phyloP scores from a whole-genome alignment of 108 stramenopile genomes.

The Nitzschia inconspicua region DNA sequence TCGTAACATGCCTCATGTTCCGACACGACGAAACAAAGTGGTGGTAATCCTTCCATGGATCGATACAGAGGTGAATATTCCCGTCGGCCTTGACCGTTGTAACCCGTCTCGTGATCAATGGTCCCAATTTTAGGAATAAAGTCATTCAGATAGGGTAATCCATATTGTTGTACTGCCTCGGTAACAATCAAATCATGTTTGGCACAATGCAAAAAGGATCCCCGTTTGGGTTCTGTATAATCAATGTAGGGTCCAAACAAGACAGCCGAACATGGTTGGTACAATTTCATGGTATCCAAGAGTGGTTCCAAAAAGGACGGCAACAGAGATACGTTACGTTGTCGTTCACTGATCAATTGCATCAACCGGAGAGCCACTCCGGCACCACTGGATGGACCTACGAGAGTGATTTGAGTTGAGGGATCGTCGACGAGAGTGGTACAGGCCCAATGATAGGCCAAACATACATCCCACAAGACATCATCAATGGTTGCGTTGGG shows the following conservation, averaged over 20 bases:
- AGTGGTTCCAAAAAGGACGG: slow-evolving; percentile 12
- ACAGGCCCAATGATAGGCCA: slow-evolving; percentile 40
- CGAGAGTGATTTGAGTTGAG: slow-evolving; percentile 54
- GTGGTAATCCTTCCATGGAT: slow-evolving; percentile 59
- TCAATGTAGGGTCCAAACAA: slow-evolving; percentile 79
- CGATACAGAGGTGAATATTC: slow-evolving; percentile 65
- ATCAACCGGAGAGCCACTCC: slow-evolving; percentile 57
- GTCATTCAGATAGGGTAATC: slow-evolving; percentile 36
- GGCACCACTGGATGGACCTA: slow-evolving; percentile 71
- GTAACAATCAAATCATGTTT: slow-evolving; percentile 79
- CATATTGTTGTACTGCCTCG: slow-evolving; percentile 36
- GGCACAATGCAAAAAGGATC: slow-evolving; percentile 57
- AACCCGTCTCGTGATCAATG: background rate
- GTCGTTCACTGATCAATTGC: slow-evolving; percentile 52
- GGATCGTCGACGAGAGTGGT: slow-evolving; percentile 19
- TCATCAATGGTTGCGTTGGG: slow-evolving; percentile 67
- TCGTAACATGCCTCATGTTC: slow-evolving; percentile 80
- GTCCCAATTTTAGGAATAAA: slow-evolving; percentile 7
- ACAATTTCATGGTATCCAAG: background rate
- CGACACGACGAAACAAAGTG: slow-evolving; percentile 69
- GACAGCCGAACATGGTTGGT: slow-evolving; percentile 51
- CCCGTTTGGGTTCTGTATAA: slow-evolving; percentile 48
- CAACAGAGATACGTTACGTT: slow-evolving; percentile 4
- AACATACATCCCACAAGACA: slow-evolving; percentile 59
- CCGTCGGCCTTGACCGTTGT: slow-evolving; percentile 22